Conservation (phyloP, 495 filamentous ascomycete species). For the Alectoria sarmentosa region DNA sequence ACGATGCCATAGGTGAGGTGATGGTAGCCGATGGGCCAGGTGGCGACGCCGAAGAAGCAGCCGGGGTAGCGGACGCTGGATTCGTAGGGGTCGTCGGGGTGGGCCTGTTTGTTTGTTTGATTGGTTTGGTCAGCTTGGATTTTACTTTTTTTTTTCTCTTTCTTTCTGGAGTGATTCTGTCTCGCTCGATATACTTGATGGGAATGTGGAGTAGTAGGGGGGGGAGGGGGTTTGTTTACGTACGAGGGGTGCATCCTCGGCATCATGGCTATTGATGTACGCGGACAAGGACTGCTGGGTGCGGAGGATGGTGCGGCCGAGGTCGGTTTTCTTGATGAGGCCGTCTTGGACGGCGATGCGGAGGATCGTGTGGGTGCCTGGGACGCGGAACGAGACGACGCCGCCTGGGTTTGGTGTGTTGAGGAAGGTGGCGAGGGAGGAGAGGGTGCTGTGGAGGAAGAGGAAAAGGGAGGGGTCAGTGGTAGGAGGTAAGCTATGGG, state of each 20-base stretch:
- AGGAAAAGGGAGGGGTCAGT: neutral
- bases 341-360: neutral
- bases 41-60: conserved; percentile 3
- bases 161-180: too few species aligned
- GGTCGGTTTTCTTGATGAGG: neutral
- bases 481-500: neutral
- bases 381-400: neutral
- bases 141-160: too few species aligned
- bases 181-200: too few species aligned
- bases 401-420: neutral
- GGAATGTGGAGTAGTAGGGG: too few species aligned
- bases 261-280: neutral
- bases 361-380: neutral
- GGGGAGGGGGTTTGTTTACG: too few species aligned
- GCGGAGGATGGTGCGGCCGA: conserved; percentile 1
- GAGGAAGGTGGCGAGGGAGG: neutral
- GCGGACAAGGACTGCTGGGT: neutral
- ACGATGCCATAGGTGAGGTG: conserved; percentile 1
- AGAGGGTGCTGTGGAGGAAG: neutral
- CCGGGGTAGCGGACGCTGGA: neutral
- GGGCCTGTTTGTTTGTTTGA: neutral
- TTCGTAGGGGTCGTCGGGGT: neutral
- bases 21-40: neutral
- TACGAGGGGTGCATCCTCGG: neutral
- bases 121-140: too few species aligned